Conservation (phyloP, 78 protist species). For the Cyanophora paradoxa region DNA sequence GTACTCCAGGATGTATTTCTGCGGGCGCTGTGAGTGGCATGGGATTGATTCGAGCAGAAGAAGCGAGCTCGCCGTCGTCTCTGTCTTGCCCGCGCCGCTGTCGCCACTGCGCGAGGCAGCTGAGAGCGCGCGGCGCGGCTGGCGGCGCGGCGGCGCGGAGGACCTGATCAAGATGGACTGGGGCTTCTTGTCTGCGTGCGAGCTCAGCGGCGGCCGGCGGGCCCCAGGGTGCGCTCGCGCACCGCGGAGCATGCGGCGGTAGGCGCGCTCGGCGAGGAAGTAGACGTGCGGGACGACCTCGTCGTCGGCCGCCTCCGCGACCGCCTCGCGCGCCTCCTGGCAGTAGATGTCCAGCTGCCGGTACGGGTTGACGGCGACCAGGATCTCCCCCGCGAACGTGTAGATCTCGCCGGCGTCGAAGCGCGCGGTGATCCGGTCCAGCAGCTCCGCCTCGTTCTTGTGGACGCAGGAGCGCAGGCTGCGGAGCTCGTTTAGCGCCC, state of each 20-base stretch:
- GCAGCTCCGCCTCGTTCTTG: conserved; percentile 80
- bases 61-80: too few species aligned
- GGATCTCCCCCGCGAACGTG: conserved; percentile 34
- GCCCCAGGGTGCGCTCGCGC: neutral
- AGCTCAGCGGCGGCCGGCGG: conserved; percentile 54
- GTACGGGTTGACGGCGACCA: conserved; percentile 78
- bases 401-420: conserved; percentile 69
- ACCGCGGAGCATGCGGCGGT: conserved; percentile 1
- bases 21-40: too few species aligned
- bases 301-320: conserved; percentile 9
- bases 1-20: conserved; percentile 47
- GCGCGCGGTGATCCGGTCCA: conserved; percentile 69
- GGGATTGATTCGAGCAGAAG: too few species aligned
- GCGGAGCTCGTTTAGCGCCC: too few species aligned
- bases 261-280: conserved; percentile 63
- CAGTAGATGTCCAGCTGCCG: conserved; percentile 1
- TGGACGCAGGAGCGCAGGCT: too few species aligned
- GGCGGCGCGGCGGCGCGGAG: neutral
- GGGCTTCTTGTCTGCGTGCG: neutral
- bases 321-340: neutral
- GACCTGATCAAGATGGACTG: conserved; percentile 48
- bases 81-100: conserved; percentile 71
- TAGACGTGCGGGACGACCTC: conserved; percentile 73
- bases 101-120: conserved; percentile 20
- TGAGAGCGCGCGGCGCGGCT: neutral